Conservation (phyloP, 148 eudicot species). For the Rhododendron griersonianum region DNA sequence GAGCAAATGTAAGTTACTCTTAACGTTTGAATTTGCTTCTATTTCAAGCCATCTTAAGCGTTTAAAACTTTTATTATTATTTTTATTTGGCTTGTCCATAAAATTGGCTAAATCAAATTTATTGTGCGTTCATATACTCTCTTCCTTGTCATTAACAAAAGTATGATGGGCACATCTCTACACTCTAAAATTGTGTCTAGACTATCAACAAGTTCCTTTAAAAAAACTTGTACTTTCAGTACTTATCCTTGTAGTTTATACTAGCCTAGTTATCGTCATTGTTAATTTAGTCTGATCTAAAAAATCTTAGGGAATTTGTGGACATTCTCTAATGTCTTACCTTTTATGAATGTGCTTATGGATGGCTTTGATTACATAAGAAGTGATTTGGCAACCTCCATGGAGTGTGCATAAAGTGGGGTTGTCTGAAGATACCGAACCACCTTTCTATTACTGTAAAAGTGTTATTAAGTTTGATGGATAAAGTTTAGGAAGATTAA, state of each 20-base stretch:
- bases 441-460: neutral
- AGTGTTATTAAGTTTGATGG: neutral
- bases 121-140: neutral
- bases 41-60: conserved; percentile 10
- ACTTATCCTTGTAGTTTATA: neutral
- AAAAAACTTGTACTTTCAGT: neutral
- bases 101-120: neutral
- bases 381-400: conserved; percentile 1
- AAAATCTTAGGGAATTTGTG: neutral
- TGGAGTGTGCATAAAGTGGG: neutral
- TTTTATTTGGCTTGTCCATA: neutral
- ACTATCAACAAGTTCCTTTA: neutral
- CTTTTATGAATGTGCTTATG: neutral
- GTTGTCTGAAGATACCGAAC: neutral
- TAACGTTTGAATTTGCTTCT: neutral
- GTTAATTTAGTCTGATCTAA: neutral
- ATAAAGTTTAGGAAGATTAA: neutral
- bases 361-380: neutral
- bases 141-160: neutral
- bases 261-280: neutral
- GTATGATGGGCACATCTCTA: neutral
- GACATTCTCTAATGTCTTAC: neutral
- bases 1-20: conserved; percentile 80
- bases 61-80: neutral
- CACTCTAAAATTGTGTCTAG: neutral